These are phyloP conservation scores for Fistulinella prunicolor DNA, from an alignment of 768 basidiomycete genomes.

Conservation along the genomic window DNA sequence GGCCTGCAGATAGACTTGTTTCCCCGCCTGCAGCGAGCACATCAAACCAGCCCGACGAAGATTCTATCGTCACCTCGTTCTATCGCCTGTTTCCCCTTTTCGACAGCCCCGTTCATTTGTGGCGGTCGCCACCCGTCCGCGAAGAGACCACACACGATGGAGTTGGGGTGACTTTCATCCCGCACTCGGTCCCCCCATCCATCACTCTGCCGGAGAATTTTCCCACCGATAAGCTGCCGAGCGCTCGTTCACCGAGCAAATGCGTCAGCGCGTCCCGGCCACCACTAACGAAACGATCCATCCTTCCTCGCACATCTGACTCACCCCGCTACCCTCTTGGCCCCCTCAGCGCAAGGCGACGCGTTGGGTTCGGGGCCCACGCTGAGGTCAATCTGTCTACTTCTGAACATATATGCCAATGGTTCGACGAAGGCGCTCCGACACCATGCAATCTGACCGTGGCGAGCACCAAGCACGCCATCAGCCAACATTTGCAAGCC, in stretches of 20 bases:
- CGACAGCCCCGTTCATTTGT: no score
- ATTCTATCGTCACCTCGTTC: no score
- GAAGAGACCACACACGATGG: no score
- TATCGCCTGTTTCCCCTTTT: no score
- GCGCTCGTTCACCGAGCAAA: neutral
- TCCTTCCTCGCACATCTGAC: neutral
- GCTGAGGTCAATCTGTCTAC: neutral
- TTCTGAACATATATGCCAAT: conserved; percentile 7
- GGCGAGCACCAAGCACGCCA: conserved; percentile 5
- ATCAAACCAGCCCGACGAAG: no score
- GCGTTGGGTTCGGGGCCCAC: no score
- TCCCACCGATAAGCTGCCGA: neutral
- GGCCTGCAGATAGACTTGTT: no score
- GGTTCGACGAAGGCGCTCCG: conserved; percentile 8
- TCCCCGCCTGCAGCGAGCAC: no score
- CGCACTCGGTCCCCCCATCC: neutral
- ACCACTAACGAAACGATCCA: neutral
- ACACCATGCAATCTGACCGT: neutral
- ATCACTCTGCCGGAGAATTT: neutral
- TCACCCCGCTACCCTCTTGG: conserved; percentile 6
- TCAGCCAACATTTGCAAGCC: conserved; percentile 10
- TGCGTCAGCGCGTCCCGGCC: no score
- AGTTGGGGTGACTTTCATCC: no score
- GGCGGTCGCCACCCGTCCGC: no score
- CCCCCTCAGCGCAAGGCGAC: neutral